Evolutionary conservation across 305 asterid genomes (phyloP), one percentile per base, ranked within the genome.

Genomic region (Vinca major): DNA sequence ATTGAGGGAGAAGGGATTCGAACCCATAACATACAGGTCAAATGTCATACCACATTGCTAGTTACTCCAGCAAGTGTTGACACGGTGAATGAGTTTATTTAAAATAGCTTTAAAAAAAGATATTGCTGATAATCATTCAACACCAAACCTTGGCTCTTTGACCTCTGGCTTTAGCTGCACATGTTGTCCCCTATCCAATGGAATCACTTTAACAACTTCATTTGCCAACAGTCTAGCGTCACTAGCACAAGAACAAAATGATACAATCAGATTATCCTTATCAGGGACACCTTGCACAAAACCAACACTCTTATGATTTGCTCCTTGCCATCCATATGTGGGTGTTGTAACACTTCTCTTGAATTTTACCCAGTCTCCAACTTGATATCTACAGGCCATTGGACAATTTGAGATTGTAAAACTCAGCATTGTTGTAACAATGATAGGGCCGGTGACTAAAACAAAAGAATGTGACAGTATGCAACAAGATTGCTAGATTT

Each of bases 361-460:
- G 80, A 83, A 93, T 81, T 87, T 93, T 77, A 93, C 95, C 98
- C 98, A 93, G 84, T 90, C 96, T 71, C 96, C 95, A 65, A 79
- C 74, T 68, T 89, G 93, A 80, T 85, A 93, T 71, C 98, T 93
- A 79, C 71, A 76, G 53, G 70, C 70, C 61, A 70, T 65, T 64
- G 40, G 48, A 78, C 40, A 44, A 49, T 36, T 49, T 48, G 52
- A 71, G 79, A 14, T 66, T 47, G 13, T 19, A 58, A 17, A 69
- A 16, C 67, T 73, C 48, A 60, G 47, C 63, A 67, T 36, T 26
- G 41, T 53, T 69, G 71, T 63, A 63, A 56, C 62, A 85, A 40
- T 73, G 67, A 74, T 49, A 71, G 17, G 57, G 71, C 56, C 33
- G 47, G 77, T 69, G 76, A 71, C 58, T 45, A 7, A 68, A 69